Base-by-base conservation (phyloP, 2,329 filamentous ascomycete genomes). In the Cordyceps sp. region DNA sequence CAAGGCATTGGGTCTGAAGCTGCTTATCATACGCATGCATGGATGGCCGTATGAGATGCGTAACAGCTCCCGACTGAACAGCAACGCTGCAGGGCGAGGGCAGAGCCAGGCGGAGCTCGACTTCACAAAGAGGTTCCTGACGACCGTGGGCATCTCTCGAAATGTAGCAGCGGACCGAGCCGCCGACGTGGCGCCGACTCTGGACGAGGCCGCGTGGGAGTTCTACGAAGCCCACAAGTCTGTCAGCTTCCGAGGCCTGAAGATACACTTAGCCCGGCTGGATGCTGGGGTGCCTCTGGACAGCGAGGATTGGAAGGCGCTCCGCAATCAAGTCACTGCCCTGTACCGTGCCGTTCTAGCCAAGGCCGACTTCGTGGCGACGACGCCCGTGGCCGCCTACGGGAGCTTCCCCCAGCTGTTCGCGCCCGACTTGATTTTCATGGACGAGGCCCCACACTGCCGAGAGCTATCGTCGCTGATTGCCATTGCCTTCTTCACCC, bases 361-460 rank as follows among this genome's bases (percentile, higher is more conserved):
- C 2, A 41, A 50, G 3, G 50, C 57, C 0, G 60, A 64, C 29
- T 63, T 64, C 32, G 48, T 65, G 2, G 59, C 59, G 0, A 61
- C 61, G 0, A 64, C 61, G 1, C 61, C 61, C 0, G 60, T 62
- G 1, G 58, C 59, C 4, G 54, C 57, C 0, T 52, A 47, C 4
- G 51, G 52, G 0, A 40, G 44, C 0, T 59, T 64, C 22, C 40
- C 48, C 0, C 49, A 45, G 3, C 45, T 84, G 6, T 83, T 85
- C 21, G 77, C 79, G 39, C 82, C 84, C 0, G 80, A 90, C 42
- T 75, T 93, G 39, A 72, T 90, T 1, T 86, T 93, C 46, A 81
- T 92, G 39, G 84, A 86, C 27, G 83, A 92, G 49, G 56, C 58
- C 0, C 56, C 59, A 0, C 61, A 65, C 28, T 58, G 58, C 0